Conservation (phyloP, 176 grass and related monocot species). For the Lolium rigidum region DNA sequence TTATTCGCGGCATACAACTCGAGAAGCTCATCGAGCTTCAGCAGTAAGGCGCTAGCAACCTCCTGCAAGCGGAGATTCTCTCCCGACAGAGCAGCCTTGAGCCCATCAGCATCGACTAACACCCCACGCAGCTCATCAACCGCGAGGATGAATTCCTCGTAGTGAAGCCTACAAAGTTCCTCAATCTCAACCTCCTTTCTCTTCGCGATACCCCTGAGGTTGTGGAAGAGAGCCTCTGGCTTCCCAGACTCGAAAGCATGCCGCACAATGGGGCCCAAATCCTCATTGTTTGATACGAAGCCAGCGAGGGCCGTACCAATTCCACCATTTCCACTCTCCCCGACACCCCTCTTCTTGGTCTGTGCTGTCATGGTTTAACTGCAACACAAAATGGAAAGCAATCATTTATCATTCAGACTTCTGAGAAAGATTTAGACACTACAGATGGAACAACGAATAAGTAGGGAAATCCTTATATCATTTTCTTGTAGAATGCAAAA, state of each 20-base stretch:
- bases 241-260: constrained; percentile 15
- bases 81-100: constrained; percentile 8
- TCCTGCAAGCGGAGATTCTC: constrained; percentile 28
- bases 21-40: constrained; percentile 22
- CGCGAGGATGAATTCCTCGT: constrained; percentile 27
- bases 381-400: constrained; percentile 29
- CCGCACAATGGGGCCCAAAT: constrained; percentile 19
- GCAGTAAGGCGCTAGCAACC: constrained; percentile 7
- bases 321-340: constrained; percentile 66
- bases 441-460: background rate
- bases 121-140: constrained; percentile 22
- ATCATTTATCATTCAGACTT: background rate
- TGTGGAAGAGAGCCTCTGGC: constrained; percentile 20
- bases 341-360: constrained; percentile 61
- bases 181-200: constrained; percentile 32
- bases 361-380: constrained; percentile 64
- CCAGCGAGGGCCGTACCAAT: constrained; percentile 49
- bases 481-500: background rate
- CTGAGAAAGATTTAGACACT: background rate
- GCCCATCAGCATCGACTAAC: constrained; percentile 17
- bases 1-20: constrained; percentile 18
- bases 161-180: constrained; percentile 27
- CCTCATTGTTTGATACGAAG: constrained; percentile 51
- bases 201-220: constrained; percentile 19
- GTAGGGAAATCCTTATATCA: background rate